Evolutionary conservation across 2,329 filamentous ascomycete genomes (phyloP).

Genomic region (Chrysoporthe puriensis): DNA sequence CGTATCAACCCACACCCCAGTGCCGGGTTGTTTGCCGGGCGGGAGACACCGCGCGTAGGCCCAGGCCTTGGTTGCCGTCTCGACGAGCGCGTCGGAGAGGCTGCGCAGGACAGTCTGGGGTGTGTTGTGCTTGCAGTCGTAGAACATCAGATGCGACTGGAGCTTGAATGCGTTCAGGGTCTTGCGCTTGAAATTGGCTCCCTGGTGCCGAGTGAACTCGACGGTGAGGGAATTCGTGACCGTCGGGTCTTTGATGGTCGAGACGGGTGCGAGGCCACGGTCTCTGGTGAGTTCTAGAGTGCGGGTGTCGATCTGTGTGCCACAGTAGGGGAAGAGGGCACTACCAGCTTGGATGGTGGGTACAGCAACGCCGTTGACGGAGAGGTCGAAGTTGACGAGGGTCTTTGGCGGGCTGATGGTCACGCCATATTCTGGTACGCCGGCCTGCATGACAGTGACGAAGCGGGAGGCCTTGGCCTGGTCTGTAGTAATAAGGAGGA

Average conservation of each 20-base stretch:
- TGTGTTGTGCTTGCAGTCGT: constrained; percentile 79
- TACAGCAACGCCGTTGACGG: constrained; percentile 56
- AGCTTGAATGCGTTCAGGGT: constrained; percentile 78
- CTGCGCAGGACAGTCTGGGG: constrained; percentile 71
- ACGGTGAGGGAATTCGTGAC: constrained; percentile 78
- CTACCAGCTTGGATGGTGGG: constrained; percentile 45
- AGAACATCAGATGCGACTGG: constrained; percentile 82
- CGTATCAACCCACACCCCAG: constrained; percentile 59
- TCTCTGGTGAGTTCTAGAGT: constrained; percentile 78
- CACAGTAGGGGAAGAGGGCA: constrained; percentile 83
- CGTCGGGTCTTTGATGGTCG: constrained; percentile 40
- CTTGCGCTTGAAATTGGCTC: constrained; percentile 80
- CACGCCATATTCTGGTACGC: constrained; percentile 80
- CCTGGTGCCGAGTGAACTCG: constrained; percentile 72
- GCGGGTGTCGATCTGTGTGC: constrained; percentile 72
- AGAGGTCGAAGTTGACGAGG: constrained; percentile 78
- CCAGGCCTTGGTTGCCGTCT: constrained; percentile 78
- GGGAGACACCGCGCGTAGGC: constrained; percentile 65
- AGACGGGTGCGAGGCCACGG: constrained; percentile 49
- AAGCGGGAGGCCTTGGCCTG: constrained; percentile 70
- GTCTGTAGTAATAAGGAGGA: constrained; percentile 81
- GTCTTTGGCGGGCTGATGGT: constrained; percentile 77
- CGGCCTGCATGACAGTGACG: constrained; percentile 77
- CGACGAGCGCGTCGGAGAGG: constrained; percentile 72
- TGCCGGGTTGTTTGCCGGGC: constrained; percentile 56